Conservation (phyloP, 2,329 filamentous ascomycete genomes). For the Pestalotiopsis sp. region DNA sequence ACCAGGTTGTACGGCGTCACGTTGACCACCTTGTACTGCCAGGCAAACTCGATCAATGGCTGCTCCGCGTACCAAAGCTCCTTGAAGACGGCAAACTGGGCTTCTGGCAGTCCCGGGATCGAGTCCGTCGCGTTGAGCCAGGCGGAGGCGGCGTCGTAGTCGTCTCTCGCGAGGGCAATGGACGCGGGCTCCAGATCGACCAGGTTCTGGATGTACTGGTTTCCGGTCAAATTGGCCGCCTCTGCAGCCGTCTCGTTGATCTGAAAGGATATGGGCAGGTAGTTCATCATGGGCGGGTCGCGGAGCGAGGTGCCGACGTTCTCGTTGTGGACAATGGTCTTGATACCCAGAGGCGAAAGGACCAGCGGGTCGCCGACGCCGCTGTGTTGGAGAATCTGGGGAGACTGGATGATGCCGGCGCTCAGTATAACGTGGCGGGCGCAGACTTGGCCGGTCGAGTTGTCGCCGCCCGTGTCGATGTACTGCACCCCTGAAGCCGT, state of each 20-base stretch:
- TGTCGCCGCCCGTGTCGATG: background rate
- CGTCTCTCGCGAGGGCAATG: background rate
- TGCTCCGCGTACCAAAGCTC: conserved; percentile 15
- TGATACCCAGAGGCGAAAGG: conserved; percentile 11
- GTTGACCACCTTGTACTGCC: conserved; percentile 15
- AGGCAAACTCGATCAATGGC: conserved; percentile 14
- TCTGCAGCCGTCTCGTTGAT: conserved; percentile 1
- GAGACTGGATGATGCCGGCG: conserved; percentile 11
- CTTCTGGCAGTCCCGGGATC: conserved; percentile 10
- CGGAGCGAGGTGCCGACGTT: conserved; percentile 11
- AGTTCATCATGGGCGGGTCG: conserved; percentile 18
- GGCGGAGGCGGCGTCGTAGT: conserved; percentile 12
- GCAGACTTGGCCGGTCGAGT: background rate
- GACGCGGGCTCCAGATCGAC: background rate
- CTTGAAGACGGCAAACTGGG: conserved; percentile 9
- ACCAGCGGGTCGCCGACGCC: conserved; percentile 14
- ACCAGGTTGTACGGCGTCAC: conserved; percentile 17
- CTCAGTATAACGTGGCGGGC: conserved; percentile 14
- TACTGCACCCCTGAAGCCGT: background rate
- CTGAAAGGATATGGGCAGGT: conserved; percentile 14
- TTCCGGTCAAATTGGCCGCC: conserved; percentile 2
- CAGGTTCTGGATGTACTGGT: conserved; percentile 11
- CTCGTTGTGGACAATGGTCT: conserved; percentile 7
- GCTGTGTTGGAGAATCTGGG: conserved; percentile 12
- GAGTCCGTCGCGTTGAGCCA: conserved; percentile 14